These are phyloP conservation scores for Aspergillus mulundensis DNA, from an alignment of 495 filamentous ascomycete species.

Conservation along the genomic window DNA sequence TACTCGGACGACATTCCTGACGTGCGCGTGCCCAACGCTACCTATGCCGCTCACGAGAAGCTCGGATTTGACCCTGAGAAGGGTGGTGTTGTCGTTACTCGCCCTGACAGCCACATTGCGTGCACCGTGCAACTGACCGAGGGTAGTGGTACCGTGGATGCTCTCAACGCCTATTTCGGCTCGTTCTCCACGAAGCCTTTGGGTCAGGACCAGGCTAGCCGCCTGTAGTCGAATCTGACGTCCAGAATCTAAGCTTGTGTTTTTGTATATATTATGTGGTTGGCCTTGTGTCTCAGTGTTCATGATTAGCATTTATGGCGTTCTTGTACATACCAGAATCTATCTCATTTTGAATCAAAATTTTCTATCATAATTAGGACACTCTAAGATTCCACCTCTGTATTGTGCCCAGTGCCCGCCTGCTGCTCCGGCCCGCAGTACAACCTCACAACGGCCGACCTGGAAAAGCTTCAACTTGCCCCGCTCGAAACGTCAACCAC, in stretches of 20 bases:
- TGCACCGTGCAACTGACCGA: conserved; percentile 67
- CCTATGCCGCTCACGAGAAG: conserved; percentile 77
- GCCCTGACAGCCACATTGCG: conserved; percentile 84
- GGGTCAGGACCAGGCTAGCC: conserved; percentile 40
- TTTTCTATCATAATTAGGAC: too few relatives aligned
- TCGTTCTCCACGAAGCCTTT: conserved; percentile 52
- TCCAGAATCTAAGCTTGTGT: background rate
- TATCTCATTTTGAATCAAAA: too few relatives aligned
- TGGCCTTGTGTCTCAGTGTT: conserved; percentile 24
- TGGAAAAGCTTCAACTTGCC: conserved; percentile 11
- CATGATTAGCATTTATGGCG: conserved; percentile 34
- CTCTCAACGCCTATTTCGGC: conserved; percentile 77
- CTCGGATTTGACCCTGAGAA: conserved; percentile 71
- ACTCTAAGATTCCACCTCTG: too few relatives aligned
- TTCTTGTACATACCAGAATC: conserved; percentile 19
- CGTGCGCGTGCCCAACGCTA: conserved; percentile 59
- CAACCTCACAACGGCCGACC: background rate
- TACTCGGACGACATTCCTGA: conserved; percentile 86
- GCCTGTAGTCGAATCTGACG: conserved; percentile 25
- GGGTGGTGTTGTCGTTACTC: conserved; percentile 75
- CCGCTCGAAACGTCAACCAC: conserved; percentile 14
- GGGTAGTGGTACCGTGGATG: conserved; percentile 73
- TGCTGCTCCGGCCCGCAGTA: background rate
- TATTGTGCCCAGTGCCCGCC: too few relatives aligned
- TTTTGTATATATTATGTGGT: conserved; percentile 21